phyloP scores from a whole-genome alignment of 2,329 filamentous ascomycete species.

The Rachicladosporium sp. region DNA sequence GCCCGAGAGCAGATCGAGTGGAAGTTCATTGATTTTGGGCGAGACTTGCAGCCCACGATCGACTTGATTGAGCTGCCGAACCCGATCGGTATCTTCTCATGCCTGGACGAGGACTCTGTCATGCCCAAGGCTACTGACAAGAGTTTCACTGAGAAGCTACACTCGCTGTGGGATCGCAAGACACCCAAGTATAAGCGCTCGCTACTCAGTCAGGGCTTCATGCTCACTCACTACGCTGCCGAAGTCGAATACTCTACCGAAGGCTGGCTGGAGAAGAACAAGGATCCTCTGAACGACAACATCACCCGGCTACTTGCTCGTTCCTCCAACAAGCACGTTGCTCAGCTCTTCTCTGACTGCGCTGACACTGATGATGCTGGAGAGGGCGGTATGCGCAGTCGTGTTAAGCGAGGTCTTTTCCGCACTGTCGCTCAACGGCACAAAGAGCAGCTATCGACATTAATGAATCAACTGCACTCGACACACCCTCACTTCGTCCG shows the following conservation, averaged over 20 bases:
- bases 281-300: slow-evolving; percentile 95
- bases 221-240: slow-evolving; percentile 92
- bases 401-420: slow-evolving; percentile 95
- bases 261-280: slow-evolving; percentile 97
- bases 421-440: slow-evolving; percentile 91
- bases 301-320: slow-evolving; percentile 75
- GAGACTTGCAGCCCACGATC: slow-evolving; percentile 92
- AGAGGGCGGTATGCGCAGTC: slow-evolving; percentile 51
- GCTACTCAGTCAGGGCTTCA: slow-evolving; percentile 79
- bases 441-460: slow-evolving; percentile 92
- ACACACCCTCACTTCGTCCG: slow-evolving; percentile 98
- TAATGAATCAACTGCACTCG: slow-evolving; percentile 88
- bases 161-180: slow-evolving; percentile 92
- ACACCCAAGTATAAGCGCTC: slow-evolving; percentile 85
- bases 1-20: slow-evolving; percentile 96
- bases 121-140: slow-evolving; percentile 99
- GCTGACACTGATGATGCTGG: slow-evolving; percentile 65
- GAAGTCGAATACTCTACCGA: slow-evolving; percentile 95
- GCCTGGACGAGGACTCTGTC: slow-evolving; percentile 91
- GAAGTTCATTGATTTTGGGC: slow-evolving; percentile 98
- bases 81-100: slow-evolving; percentile 97
- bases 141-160: slow-evolving; percentile 94
- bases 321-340: slow-evolving; percentile 73
- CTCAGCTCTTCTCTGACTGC: slow-evolving; percentile 77
- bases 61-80: slow-evolving; percentile 93